Percentiles rank a stretch among this genome's conserved stretches.
These are phyloP conservation scores for Gaeumannomyces sp. DNA, from an alignment of 2,329 filamentous ascomycete species.

Conservation along the genomic window DNA sequence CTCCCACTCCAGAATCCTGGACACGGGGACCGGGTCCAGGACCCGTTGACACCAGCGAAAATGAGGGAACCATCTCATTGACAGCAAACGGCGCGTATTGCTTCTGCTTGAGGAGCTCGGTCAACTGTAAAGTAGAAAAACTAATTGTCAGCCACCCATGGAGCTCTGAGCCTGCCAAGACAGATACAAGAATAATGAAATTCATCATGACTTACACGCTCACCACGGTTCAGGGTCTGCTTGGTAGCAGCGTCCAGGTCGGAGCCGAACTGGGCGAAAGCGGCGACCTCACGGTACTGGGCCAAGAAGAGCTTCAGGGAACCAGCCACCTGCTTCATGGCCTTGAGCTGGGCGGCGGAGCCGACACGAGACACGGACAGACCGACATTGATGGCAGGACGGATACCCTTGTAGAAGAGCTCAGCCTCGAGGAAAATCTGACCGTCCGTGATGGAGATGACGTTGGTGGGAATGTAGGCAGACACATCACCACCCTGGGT, in stretches of 20 bases:
- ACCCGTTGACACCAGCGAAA: slow-evolving; percentile 98
- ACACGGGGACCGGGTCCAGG: slow-evolving; percentile 82
- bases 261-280: slow-evolving; percentile 99
- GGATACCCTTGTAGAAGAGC: slow-evolving; percentile 99
- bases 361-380: slow-evolving; percentile 99
- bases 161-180: no score
- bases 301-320: slow-evolving; percentile 99
- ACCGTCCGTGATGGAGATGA: slow-evolving; percentile 99
- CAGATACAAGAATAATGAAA: background rate
- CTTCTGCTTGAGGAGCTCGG: slow-evolving; percentile 99
- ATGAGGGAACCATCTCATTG: slow-evolving; percentile 99
- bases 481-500: slow-evolving; percentile 99
- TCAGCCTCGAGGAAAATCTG: slow-evolving; percentile 99
- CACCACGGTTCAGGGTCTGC: slow-evolving; percentile 96
- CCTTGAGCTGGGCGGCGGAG: slow-evolving; percentile 98
- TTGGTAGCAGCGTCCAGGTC: slow-evolving; percentile 98
- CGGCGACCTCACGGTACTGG: slow-evolving; percentile 99
- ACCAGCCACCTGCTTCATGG: slow-evolving; percentile 99
- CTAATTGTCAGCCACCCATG: slow-evolving; percentile 19
- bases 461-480: slow-evolving; percentile 99
- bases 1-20: slow-evolving; percentile 92
- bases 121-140: slow-evolving; percentile 47
- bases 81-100: slow-evolving; percentile 88
- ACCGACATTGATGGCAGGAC: slow-evolving; percentile 99
- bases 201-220: slow-evolving; percentile 63